These are phyloP conservation scores for Colletotrichum cordylinicola DNA, from an alignment of 2,329 filamentous ascomycete genomes.

Conservation along the genomic window DNA sequence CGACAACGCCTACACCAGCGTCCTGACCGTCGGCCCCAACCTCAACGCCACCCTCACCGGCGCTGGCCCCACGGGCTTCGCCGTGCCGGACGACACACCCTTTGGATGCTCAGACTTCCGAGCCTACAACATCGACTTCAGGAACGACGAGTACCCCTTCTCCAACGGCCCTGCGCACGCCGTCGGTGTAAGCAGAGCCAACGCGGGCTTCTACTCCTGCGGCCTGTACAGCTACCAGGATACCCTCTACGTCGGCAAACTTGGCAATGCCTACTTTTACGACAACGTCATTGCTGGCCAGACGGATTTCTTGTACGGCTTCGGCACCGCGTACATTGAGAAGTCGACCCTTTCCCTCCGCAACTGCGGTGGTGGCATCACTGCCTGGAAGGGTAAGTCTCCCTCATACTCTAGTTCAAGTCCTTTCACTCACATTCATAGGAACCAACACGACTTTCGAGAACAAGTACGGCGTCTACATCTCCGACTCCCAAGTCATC, in stretches of 20 bases:
- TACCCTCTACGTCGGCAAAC: conserved; percentile 47
- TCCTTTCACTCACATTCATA: background rate
- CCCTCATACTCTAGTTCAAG: background rate
- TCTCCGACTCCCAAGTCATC: conserved; percentile 58
- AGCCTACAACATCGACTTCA: conserved; percentile 71
- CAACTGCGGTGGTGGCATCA: conserved; percentile 69
- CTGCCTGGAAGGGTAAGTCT: conserved; percentile 66
- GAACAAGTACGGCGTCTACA: conserved; percentile 73
- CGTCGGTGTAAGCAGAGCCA: conserved; percentile 65
- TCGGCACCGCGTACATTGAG: conserved; percentile 68
- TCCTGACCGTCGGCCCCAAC: conserved; percentile 67
- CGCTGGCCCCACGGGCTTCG: conserved; percentile 64
- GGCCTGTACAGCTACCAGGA: conserved; percentile 74
- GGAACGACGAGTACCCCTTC: conserved; percentile 60
- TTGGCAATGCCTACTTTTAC: conserved; percentile 69
- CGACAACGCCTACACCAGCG: conserved; percentile 69
- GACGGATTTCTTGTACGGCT: conserved; percentile 74
- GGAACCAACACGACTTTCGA: conserved; percentile 65
- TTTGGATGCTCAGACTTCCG: conserved; percentile 70
- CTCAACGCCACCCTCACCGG: conserved; percentile 68
- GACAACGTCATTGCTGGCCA: conserved; percentile 65
- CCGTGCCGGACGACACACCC: conserved; percentile 64
- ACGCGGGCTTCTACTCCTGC: conserved; percentile 71
- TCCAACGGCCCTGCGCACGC: conserved; percentile 64
- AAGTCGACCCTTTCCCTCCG: conserved; percentile 60